Evolutionary conservation across 2,329 filamentous ascomycete genomes (phyloP), one percentile per base, ranked within the genome.

Genomic region (Ascochyta rabiei): DNA sequence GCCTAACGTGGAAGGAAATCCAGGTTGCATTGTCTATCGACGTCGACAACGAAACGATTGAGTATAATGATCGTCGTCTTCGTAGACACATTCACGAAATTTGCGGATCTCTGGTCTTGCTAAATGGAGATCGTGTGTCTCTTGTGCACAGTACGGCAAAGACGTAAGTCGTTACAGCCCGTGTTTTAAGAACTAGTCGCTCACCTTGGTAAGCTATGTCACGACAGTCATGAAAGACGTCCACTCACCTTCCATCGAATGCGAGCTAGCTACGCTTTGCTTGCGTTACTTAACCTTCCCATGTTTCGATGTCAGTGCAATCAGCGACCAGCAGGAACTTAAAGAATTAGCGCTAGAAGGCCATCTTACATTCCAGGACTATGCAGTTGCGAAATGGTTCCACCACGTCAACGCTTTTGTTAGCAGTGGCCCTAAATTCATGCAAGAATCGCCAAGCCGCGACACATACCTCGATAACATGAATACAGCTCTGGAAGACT

Each of bases 341-440:
- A 51, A 52, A 24, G 6, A 56, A 7, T 16, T 56, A 28, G 57
- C 58, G 21, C 34, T 69, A 6, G 37, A 62, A 7, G 67, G 67
- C 0, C 48, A 65, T 12, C 58, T 72, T 34, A 65, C 59, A 3
- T 64, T 72, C 19, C 66, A 72, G 40, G 69, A 71, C 43, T 70
- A 71, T 48, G 68, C 66, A 1, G 53, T 69, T n/a, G 62, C 68
- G 5, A 69, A 64, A 33, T 73, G 67, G 65, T 67, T 64, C 45
- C 56, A 69, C 24, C 67, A 71, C 38, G 49, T 71, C n/a, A 68
- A 62, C 24, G 64, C 63, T 13, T 66, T 69, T 42, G 59, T 67
- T 1, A 51, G 57, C n/a, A 55, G 37, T 18, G 65, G 66, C 2
- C 35, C 49, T 23, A 48, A 48, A 2, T 56, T 66, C 9, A 50